Evolutionary conservation across 495 filamentous ascomycete genomes (phyloP).

Genomic region (Aspergillus cavernicola): DNA sequence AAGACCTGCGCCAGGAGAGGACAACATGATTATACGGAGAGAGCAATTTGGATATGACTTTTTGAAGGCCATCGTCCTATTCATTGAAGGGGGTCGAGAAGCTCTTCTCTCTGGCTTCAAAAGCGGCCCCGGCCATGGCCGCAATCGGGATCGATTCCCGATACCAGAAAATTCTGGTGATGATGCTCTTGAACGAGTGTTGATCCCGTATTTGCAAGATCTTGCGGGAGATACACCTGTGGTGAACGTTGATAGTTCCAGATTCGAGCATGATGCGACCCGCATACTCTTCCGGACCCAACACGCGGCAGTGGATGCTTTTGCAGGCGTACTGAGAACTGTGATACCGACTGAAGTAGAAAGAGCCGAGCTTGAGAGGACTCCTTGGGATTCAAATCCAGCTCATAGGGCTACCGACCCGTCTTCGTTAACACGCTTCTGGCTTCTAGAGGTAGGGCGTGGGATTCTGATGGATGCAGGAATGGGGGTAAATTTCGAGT

Average conservation of each 20-base stretch:
- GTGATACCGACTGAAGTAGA: constrained; percentile 37
- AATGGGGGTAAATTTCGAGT: constrained; percentile 52
- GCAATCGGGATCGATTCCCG: constrained; percentile 45
- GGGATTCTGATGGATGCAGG: constrained; percentile 60
- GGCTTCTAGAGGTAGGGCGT: constrained; percentile 59
- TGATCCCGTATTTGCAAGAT: constrained; percentile 57
- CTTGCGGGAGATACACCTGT: constrained; percentile 47
- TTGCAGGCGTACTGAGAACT: constrained; percentile 48
- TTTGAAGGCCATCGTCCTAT: constrained; percentile 59
- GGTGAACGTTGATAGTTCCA: constrained; percentile 55
- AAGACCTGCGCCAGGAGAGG: constrained; percentile 45
- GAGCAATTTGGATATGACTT: constrained; percentile 62
- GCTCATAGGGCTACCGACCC: constrained; percentile 33
- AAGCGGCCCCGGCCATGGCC: constrained; percentile 27
- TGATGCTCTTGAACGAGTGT: constrained; percentile 49
- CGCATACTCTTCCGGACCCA: constrained; percentile 52
- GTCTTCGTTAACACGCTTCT: constrained; percentile 49
- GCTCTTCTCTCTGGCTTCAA: constrained; percentile 55
- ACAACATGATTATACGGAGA: constrained; percentile 32
- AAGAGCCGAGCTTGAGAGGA: constrained; percentile 29
- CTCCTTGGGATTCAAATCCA: constrained; percentile 19
- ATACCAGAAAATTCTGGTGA: constrained; percentile 46
- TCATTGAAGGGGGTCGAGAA: constrained; percentile 55
- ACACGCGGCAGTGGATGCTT: constrained; percentile 53
- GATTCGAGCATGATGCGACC: constrained; percentile 54